Base-by-base conservation (phyloP, 2,329 filamentous ascomycete genomes). In the Epichloe aotearoae region DNA sequence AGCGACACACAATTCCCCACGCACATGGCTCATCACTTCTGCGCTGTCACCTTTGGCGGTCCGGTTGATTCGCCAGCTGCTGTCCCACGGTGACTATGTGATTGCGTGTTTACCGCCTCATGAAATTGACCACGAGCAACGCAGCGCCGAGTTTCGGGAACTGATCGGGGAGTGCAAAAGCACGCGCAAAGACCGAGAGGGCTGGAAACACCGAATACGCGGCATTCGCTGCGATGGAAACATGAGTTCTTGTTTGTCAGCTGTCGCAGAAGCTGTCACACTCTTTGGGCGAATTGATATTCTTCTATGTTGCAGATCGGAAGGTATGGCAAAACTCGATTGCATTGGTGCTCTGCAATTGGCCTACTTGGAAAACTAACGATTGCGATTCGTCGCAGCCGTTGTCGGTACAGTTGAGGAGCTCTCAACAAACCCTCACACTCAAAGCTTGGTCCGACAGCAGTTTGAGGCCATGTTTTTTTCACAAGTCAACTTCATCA, bases 391-490 rank as follows among this genome's bases (percentile, higher is more conserved):
- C 33, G 15, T 43, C 20, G 40, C 53, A 89, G 87, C 88, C 55
- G 80, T 96, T 34, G 81, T 97, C 36, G 93, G 91, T 40, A 86
- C 88, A 0, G 85, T 97, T 7, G 93, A 97, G 68, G 93, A 98
- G 66, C 73, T 96, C 26, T 83, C 84, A 1, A 84, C 86, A 33
- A 83, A 76, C 23, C 75, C 77, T 4, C 77, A 82, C 42, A 89
- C 88, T 1, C 77, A 84, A 58, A 88, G 84, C 52, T 77, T 96
- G 17, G 84, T 94, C 37, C 81, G 86, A 54, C 87, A 95, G 61
- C 91, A 96, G 65, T 96, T 97, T 64, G 91, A 97, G 66, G 83
- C 82, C 55, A 88, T 95, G 60, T 97, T 94, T 73, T 97, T 97
- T 66, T 88, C 88, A 1, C 89, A 94, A 52, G 84, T 97, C 65